Percentiles rank a stretch among this genome's conserved stretches.
These are phyloP conservation scores for Boletus rubropictus DNA, from an alignment of 768 basidiomycete genomes.

Conservation along the genomic window DNA sequence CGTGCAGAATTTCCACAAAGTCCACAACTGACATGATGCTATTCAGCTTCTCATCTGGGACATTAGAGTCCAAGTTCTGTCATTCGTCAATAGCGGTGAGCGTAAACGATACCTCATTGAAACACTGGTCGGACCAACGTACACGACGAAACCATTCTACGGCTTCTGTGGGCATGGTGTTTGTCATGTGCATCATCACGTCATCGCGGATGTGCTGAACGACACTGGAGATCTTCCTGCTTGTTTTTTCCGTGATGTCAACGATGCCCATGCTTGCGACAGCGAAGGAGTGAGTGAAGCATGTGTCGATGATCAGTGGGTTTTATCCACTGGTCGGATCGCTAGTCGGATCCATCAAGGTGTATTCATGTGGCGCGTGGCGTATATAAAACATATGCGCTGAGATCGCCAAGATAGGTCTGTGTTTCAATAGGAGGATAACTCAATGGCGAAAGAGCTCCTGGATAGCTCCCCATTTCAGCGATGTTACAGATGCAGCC, in stretches of 20 bases:
- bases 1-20: background rate
- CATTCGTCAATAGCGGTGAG: background rate
- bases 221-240: background rate
- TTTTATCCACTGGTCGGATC: background rate
- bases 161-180: background rate
- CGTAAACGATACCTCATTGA: too few species aligned
- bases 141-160: background rate
- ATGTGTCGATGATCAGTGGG: background rate
- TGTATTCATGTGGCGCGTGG: background rate
- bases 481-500: background rate
- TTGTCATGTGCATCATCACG: background rate
- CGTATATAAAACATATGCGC: background rate
- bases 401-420: background rate
- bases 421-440: background rate
- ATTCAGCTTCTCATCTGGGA: background rate
- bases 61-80: background rate
- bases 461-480: background rate
- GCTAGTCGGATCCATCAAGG: background rate
- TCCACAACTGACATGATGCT: background rate
- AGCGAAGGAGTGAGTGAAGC: background rate
- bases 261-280: background rate
- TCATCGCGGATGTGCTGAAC: background rate
- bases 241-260: background rate
- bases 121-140: background rate
- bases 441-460: background rate